These are phyloP conservation scores for Tylopilus sp. DNA, from an alignment of 768 basidiomycete genomes.

Conservation along the genomic window DNA sequence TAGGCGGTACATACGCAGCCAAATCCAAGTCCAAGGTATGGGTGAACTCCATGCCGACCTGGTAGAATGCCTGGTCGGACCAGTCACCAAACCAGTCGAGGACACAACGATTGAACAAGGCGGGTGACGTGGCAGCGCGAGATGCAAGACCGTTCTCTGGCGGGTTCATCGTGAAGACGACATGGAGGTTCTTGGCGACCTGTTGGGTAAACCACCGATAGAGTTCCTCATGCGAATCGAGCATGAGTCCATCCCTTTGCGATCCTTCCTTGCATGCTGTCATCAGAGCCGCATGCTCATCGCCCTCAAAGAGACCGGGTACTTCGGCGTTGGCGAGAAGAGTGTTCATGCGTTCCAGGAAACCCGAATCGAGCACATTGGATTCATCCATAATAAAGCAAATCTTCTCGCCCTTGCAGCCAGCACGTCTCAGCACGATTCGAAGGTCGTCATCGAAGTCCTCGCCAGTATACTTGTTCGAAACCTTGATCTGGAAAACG, in stretches of 20 bases:
- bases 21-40: slow-evolving; percentile 90
- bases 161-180: slow-evolving; percentile 99
- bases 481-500: slow-evolving; percentile 99
- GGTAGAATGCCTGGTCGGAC: slow-evolving; percentile 98
- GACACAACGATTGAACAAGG: slow-evolving; percentile 98
- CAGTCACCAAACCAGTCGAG: slow-evolving; percentile 99
- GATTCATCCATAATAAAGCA: slow-evolving; percentile 99
- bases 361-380: slow-evolving; percentile 97
- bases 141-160: slow-evolving; percentile 95
- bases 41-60: slow-evolving; percentile 97
- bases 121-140: slow-evolving; percentile 94
- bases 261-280: slow-evolving; percentile 99
- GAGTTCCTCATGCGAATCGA: slow-evolving; percentile 96
- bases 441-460: slow-evolving; percentile 98
- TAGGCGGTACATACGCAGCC: slow-evolving; percentile 73
- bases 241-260: slow-evolving; percentile 97
- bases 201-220: slow-evolving; percentile 99
- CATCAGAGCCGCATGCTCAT: slow-evolving; percentile 97
- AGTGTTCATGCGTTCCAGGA: slow-evolving; percentile 99
- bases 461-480: slow-evolving; percentile 97
- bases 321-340: slow-evolving; percentile 99
- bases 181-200: slow-evolving; percentile 96
- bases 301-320: slow-evolving; percentile 99
- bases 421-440: slow-evolving; percentile 89
- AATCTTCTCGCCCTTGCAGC: slow-evolving; percentile 98